Base-by-base conservation (phyloP, 176 grass and related monocot species). In the Avena atlantica region DNA sequence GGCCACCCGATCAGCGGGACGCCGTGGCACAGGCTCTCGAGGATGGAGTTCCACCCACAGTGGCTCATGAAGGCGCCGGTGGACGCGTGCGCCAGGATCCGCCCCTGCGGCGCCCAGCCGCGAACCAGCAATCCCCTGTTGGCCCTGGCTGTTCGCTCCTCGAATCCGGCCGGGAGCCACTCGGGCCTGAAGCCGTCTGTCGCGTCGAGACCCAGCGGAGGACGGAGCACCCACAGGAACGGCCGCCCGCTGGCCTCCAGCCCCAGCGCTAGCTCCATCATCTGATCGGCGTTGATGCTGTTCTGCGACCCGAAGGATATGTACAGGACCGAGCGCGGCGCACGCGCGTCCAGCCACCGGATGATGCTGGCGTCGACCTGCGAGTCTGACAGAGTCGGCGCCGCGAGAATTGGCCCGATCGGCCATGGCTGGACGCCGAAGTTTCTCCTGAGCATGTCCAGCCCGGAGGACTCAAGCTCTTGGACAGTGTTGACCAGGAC, bases 41-140 rank as follows among this genome's bases (percentile, higher is more conserved):
- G 91, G 53, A 91, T 11, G 78, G 89, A 93, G 81, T 91, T 93
- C 91, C 91, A 93, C n/a, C 91, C 90, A 48, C 93, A 95, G 87
- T 92, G 93, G 86, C 29, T 95, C 81, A 93, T 8, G 72, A 95
- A 95, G 21, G 84, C 91, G 42, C 89, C 88, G 9, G 80, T 82
- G 8, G 88, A 83, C 51, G 59, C 12, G 78, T 93, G 93, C 69
- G 86, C 72, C 62, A 95, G 86, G 49, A 95, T 82, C 67, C 78
- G 84, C 83, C 64, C 5, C 88, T 95, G 91, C 64, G 91, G 88
- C 11, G 86, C 91, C 88, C 93, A 95, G 10, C 71, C 86, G 60
- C 73, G 66, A 76, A 85, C 59, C 56, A 95, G 24, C 25, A 89
- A 0, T 6, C 93, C 86, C 69, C 19, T 61, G 10, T 12, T 16